Base-by-base conservation (phyloP, 352 stramenopile species). In the Phytophthora boehmeriae region DNA sequence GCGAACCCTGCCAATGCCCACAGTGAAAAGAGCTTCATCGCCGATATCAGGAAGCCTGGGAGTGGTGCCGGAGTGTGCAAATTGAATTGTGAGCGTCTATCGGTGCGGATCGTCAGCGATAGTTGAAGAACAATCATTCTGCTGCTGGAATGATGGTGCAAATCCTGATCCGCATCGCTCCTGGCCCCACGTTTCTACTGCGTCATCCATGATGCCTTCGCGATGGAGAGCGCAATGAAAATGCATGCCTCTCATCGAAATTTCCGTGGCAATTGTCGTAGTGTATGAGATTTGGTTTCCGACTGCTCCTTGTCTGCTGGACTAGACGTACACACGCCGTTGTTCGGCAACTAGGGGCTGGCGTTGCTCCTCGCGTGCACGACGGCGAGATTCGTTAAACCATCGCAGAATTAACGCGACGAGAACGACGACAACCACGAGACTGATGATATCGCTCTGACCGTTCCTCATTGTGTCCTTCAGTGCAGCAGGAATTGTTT, bases 331-430 rank as follows among this genome's bases (percentile, higher is more conserved):
- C 20, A 59, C 49, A 48, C 38, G 22, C 19, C 42, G 45, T 13
- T 61, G 17, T 32, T 43, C 43, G 17, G 36, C 57, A 38, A 67
- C 27, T 1, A 71, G 49, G 2, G 63, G 50, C 13, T 67, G 57
- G 8, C 50, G 44, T 14, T 71, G 50, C 43, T 67, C 57, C 32
- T 71, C 63, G 0, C 56, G 20, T 23, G 57, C 39, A 35, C 51
- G 63, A 19, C 63, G 59, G 11, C 50, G 63, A 53, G 50, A 67
- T 27, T 67, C 63, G n/a, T 71, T 71, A 19, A 67, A 67, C 57
- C 63, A 67, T 11, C 57, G 63, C 36, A 71, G 35, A 1, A 59
- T 38, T 13, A 67, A 22, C 4, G 44, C 63, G 5, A 71, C 57
- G 16, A 67, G 25, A 39, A 71, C 63, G 4, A 71, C 63, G 1